Evolutionary conservation across 1,284 basidiomycete species (phyloP).

Genomic region (Cerioporus squamosus): DNA sequence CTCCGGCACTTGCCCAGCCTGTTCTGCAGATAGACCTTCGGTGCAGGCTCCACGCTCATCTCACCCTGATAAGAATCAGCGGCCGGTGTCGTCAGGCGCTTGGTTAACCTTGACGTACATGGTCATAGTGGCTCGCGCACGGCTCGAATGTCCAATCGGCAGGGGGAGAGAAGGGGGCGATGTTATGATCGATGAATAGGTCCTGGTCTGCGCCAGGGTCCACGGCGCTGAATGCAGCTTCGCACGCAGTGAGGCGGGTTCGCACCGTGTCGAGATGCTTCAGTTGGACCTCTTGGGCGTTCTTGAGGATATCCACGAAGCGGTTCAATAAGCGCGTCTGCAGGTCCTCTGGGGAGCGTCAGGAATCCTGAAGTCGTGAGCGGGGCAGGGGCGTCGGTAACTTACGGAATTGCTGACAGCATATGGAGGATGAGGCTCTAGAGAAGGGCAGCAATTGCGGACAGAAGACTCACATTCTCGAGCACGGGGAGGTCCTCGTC

Average conservation of each 20-base stretch:
- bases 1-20: slow-evolving; percentile 62
- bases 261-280: slow-evolving; percentile 63
- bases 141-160: slow-evolving; percentile 76
- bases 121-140: slow-evolving; percentile 76
- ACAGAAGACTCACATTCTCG: slow-evolving; percentile 63
- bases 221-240: slow-evolving; percentile 53
- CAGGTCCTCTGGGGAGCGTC: slow-evolving; percentile 54
- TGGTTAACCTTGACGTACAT: slow-evolving; percentile 44
- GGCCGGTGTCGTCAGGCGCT: background rate
- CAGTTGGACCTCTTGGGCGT: slow-evolving; percentile 60
- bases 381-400: slow-evolving; percentile 10
- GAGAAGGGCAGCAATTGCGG: background rate
- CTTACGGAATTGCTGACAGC: slow-evolving; percentile 67
- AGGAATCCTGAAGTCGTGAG: slow-evolving; percentile 4
- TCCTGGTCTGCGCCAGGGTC: slow-evolving; percentile 64
- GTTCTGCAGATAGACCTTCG: slow-evolving; percentile 81
- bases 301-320: slow-evolving; percentile 55
- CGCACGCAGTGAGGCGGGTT: slow-evolving; percentile 48
- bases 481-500: slow-evolving; percentile 65
- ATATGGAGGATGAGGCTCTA: slow-evolving; percentile 10
- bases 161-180: slow-evolving; percentile 66
- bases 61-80: slow-evolving; percentile 47
- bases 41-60: slow-evolving; percentile 64
- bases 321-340: slow-evolving; percentile 64
- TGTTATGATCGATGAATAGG: slow-evolving; percentile 74